phyloP scores from a whole-genome alignment of 805 yeast genomes.

The Isabelozyma pseudorhagii region DNA sequence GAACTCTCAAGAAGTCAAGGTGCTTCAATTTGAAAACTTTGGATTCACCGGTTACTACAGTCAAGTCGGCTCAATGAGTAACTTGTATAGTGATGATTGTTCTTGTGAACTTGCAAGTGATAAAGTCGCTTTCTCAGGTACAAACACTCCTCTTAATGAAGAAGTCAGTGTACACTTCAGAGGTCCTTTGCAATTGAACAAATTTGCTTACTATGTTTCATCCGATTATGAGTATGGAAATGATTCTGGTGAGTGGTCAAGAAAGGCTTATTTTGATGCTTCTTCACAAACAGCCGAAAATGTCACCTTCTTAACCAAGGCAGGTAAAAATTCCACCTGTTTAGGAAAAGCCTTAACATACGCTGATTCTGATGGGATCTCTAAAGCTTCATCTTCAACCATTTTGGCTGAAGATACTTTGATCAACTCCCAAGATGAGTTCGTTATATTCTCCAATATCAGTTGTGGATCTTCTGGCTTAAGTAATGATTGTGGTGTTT shows the following conservation, averaged over 20 bases:
- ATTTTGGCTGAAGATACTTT: conserved; percentile 47
- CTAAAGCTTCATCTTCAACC: conserved; percentile 44
- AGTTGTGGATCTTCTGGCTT: conserved; percentile 56
- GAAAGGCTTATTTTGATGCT: conserved; percentile 60
- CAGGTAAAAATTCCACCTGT: conserved; percentile 60
- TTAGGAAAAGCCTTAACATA: conserved; percentile 66
- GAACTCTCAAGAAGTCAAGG: conserved; percentile 1
- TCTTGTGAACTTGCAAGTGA: conserved; percentile 39
- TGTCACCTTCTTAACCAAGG: conserved; percentile 64
- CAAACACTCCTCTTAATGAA: conserved; percentile 63
- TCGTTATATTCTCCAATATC: conserved; percentile 54
- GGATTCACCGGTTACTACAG: conserved; percentile 55
- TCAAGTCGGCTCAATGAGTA: conserved; percentile 43
- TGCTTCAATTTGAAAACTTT: conserved; percentile 48
- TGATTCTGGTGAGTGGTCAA: conserved; percentile 48
- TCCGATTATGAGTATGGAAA: conserved; percentile 34
- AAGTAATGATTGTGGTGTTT: conserved; percentile 67
- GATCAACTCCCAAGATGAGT: conserved; percentile 58
- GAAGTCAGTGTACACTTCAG: conserved; percentile 76
- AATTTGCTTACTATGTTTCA: conserved; percentile 61
- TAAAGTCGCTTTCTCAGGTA: conserved; percentile 48
- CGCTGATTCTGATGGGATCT: conserved; percentile 55
- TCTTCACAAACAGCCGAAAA: conserved; percentile 49
- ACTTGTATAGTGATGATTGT: conserved; percentile 43
- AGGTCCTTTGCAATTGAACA: conserved; percentile 63